Evolutionary conservation across 2,329 filamentous ascomycete genomes (phyloP), one percentile per base, ranked within the genome.

Genomic region (Grosmannia serpens): DNA sequence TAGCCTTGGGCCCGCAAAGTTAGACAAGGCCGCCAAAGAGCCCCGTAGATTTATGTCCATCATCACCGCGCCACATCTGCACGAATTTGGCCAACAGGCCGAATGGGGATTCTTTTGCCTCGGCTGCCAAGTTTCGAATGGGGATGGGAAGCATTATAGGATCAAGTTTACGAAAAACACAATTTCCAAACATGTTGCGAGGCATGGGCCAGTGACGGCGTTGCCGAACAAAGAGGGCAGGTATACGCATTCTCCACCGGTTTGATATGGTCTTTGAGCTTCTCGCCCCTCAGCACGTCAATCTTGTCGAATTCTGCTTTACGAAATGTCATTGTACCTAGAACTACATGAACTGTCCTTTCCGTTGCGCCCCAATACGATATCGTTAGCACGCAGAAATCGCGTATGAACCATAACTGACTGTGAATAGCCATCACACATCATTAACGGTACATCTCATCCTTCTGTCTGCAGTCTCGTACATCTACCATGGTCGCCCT

Each of bases 81-180:
- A 54, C 9, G 51, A 58, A 35, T 10, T 3, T 50, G 56, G 50
- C 38, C 56, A n/a, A n/a, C 50, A 49, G 27, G 56, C 56, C 38
- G 56, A 58, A 38, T 58, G 56, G 56, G 56, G 56, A 24, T 58
- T 38, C 41, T 54, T 54, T 38, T 58, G 56, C 41, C 56, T 53
- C 20, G 50, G 56, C n/a, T 54, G 50, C 38, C 9, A 38, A 27
- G 50, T 26, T 2, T 38, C 47, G 56, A 33, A 4, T 20, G 49
- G 26, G 22, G 56, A 46, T 22, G 33, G 46, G 31, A 53, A 31
- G 31, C 24, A 53, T 33, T 53, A 31, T 35, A 54, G n/a, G 20
- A 53, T 35, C 38, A 58, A 58, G 38, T 58, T 49, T 51, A 58
- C 56, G n/a, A 58, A n/a, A 58, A n/a, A 24, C n/a, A 51, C 26